Evolutionary conservation across 192 early-diverging fungal species (phyloP), one percentile per base, ranked within the genome.

Genomic region (Umbelopsis ramanniana): DNA sequence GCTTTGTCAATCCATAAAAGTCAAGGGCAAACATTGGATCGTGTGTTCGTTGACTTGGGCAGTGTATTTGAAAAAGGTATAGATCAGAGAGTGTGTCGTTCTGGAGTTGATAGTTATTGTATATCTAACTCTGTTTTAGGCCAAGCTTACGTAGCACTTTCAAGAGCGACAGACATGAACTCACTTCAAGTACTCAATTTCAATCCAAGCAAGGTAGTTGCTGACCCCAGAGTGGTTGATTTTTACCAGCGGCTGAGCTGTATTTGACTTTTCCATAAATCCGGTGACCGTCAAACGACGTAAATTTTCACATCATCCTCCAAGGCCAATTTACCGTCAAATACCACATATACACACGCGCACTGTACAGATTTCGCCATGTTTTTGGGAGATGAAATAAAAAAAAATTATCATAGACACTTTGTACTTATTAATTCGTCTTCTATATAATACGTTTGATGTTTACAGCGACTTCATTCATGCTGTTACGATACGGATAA

Each of bases 1-100:
- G 93, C 93, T 4, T 78, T 94, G 71, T 93, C 91, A 38, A 94
- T 96, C 55, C 94, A 96, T 73, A 96, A 96, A 76, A 89, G 88
- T 71, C 94, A 96, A 74, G 94, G 94, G 2, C 93, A 95, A 81
- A 94, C 94, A 7, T 83, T 96, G 17, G 91, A 93, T 35, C 82
- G 88, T 24, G 85, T 93, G 21, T 72, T 83, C 33, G 92, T 96
- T 40, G 91, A 96, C 76, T 77, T 96, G 38, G 83, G 87, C 19
- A 83, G 83, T 50, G 86, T 90, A 3, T 96, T 96, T 89, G 93
- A 94, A 69, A 88, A 89, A 69, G 94, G 82, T 77, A 80, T 17
- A 37, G 22, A 37, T 6, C 23, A 54, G 52, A 40, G 8, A 40
- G 8, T 40, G n/a, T n/a, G n/a, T n/a, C n/a, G n/a, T n/a, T n/a